Base-by-base conservation (phyloP, 1,284 basidiomycete genomes). In the Sanghuangporus baumii region DNA sequence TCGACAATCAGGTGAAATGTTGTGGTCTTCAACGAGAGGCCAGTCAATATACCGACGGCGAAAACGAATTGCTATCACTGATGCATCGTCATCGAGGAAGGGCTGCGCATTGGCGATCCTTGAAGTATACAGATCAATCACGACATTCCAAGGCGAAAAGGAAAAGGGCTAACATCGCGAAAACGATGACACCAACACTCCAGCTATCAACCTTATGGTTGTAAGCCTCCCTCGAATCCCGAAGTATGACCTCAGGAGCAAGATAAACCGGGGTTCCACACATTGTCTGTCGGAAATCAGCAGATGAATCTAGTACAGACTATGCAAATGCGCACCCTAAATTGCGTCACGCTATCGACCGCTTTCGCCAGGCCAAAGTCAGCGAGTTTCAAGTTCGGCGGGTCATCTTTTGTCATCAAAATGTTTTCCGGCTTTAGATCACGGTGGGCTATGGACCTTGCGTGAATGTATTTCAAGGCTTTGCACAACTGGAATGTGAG, bases 281-380 rank as follows among this genome's bases (percentile, higher is more conserved):
- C 86, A 91, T 89, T 0, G 92, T 94, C 87, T 91, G 65, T n/a
- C 60, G 14, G 2, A 64, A 51, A 62, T 57, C 65, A 59, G 69
- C 59, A n/a, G 63, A 36, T 12, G 18, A 18, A 41, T 43, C 14
- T 48, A 1, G 46, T 52, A 43, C 56, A 20, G 7, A 12, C 36
- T 57, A 20, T 16, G 2, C 14, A 57, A 20, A 34, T 6, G 75
- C 82, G 9, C 66, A 89, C 88, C 65, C 81, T 80, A 14, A 91
- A 74, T 80, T 87, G 87, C 0, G 89, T 92, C 67, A 84, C 70
- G 66, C 82, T 86, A 67, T 91, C 88, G 48, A 93, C 86, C 62
- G 89, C 86, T 72, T 97, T 97, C 0, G 95, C 94, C 12, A 97
- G 82, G 5, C 95, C 95, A 72, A 96, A 97, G 73, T 96, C 95